Percentiles rank a stretch among this genome's conserved stretches.
These are phyloP conservation scores for Acanthamoeba culbertsoni DNA, from an alignment of 208 protist genomes.

Conservation along the genomic window DNA sequence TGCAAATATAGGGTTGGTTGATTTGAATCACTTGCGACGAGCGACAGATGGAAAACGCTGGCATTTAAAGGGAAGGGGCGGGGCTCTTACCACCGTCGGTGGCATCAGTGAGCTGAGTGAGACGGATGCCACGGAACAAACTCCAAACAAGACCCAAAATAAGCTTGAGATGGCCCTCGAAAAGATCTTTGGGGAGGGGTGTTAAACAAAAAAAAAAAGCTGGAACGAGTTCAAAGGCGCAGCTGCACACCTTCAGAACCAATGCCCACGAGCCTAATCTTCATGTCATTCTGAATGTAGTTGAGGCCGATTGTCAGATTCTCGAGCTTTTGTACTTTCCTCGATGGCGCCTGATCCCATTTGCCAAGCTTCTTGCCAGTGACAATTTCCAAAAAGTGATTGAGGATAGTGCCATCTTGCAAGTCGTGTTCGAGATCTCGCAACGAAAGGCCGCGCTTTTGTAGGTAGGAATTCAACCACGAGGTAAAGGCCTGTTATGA, in stretches of 20 bases:
- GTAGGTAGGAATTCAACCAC: conserved; percentile 44
- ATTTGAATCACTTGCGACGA: not conserved
- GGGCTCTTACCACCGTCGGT: not conserved
- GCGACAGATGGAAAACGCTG: not conserved
- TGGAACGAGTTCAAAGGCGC: not conserved
- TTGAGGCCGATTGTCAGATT: conserved; percentile 43
- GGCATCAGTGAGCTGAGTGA: not conserved
- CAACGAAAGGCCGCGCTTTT: not conserved
- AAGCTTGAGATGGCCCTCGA: conserved; percentile 18
- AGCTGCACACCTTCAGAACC: conserved; percentile 2
- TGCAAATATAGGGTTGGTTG: not conserved
- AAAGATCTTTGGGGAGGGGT: not conserved
- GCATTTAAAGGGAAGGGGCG: not conserved
- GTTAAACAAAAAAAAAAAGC: not conserved
- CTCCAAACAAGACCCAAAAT: conserved; percentile 47
- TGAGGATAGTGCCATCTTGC: not conserved
- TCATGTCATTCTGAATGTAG: conserved; percentile 50
- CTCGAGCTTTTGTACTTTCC: conserved; percentile 43
- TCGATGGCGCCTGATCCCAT: not conserved
- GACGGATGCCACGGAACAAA: conserved; percentile 29
- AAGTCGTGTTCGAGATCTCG: not conserved
- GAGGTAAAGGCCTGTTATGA: conserved; percentile 30
- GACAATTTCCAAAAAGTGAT: conserved; percentile 20
- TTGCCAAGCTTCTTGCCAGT: not conserved
- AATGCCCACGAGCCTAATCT: conserved; percentile 31